These are phyloP conservation scores for Trichoderma koningiopsis DNA, from an alignment of 2,329 filamentous ascomycete genomes.

Conservation along the genomic window DNA sequence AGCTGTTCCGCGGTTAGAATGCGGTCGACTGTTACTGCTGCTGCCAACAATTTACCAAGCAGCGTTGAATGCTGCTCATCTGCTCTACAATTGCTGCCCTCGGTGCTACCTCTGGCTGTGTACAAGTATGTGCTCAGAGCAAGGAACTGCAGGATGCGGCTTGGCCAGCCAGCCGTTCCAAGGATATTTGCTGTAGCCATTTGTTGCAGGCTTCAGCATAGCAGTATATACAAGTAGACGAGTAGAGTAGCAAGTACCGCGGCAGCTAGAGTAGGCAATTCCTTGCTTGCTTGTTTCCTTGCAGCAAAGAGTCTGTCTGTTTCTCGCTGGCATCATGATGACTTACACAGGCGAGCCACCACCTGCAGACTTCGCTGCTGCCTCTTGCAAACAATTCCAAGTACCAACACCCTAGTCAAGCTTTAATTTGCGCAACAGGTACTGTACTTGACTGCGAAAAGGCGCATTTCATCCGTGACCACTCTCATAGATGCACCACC, in stretches of 20 bases:
- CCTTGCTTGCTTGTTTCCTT: background rate
- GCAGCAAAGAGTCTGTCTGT: background rate
- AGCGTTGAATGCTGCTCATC: background rate
- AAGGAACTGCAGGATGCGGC: background rate
- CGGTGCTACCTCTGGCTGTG: background rate
- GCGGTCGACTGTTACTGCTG: background rate
- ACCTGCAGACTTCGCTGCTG: background rate
- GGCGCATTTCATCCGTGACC: constrained; percentile 9
- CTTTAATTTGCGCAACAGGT: background rate
- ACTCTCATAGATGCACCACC: background rate
- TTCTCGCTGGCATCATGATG: background rate
- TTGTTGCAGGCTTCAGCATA: background rate
- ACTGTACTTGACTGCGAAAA: background rate
- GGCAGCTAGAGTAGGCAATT: background rate
- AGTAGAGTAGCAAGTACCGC: background rate
- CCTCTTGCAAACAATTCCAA: background rate
- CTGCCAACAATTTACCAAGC: background rate
- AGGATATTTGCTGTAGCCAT: background rate
- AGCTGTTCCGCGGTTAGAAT: background rate
- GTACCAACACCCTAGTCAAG: too few relatives aligned
- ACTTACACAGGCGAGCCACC: background rate
- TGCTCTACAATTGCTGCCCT: too few relatives aligned
- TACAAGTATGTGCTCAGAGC: background rate
- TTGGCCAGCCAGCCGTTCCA: background rate
- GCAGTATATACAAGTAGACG: background rate